Evolutionary conservation across 768 basidiomycete genomes (phyloP), one percentile per base, ranked within the genome.

Genomic region (Stropharia rugosoannulata): DNA sequence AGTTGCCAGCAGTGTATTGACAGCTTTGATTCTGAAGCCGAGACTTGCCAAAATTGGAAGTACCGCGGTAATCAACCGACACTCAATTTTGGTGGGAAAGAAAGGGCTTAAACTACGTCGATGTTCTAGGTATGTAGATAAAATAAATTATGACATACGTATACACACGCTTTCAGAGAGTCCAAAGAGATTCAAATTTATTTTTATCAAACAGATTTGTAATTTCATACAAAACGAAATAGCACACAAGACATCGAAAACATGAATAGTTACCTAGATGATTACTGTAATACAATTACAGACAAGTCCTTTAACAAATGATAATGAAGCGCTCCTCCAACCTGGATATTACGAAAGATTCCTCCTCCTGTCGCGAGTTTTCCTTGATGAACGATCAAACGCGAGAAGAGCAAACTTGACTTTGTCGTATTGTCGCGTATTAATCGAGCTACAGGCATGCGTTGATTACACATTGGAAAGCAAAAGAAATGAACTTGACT

Each of bases 351-450:
- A 79, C 56, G 57, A 72, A 65, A 71, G 73, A 19, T 67, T 67
- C 60, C 78, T 71, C 59, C 81, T 74, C 66, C 90, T 77, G 54
- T 90, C 89, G 32, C 87, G 81, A 51, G 84, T 80, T 68, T 89
- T 90, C 45, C 89, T 78, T 25, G 90, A 88, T 5, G 85, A 81
- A 51, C 93, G 79, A 66, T 90, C 87, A 43, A 94, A 75, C 27
- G 73, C 62, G 39, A 89, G 71, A 58, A 95, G 80, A 0, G 87
- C 85, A 63, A 89, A 87, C 71, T 93, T 94, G 54, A 93, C 86
- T 68, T 89, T 89, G 66, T 94, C 92, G 54, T 80, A 82, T 66
- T 91, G 83, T 54, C 77, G 75, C 0, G 76, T 73, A 54, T 83
- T 81, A 45, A 93, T 70, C 7, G 87, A 83, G 57, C 92, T 94